Base-by-base conservation (phyloP, 257 asterid genomes). In the Penstemon newberryi region DNA sequence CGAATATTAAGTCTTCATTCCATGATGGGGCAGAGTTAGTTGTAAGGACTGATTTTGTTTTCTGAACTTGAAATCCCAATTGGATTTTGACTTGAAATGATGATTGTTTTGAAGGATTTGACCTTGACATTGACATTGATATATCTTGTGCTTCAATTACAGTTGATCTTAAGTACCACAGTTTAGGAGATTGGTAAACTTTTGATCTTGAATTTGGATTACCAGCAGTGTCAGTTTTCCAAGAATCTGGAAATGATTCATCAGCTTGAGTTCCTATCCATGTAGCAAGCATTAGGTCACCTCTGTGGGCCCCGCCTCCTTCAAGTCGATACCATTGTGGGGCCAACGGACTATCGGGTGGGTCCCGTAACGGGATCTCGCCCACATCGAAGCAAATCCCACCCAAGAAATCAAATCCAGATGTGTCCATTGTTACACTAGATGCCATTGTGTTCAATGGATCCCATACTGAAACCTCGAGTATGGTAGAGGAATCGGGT, bases 201-300 rank as follows among this genome's bases (percentile, higher is more conserved):
- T 89, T 91, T 1, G 98, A 83, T 52, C 77, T 75, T 10, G 94
- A 84, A 58, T 36, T 74, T 0, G 94, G 89, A 70, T 82, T 81
- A 37, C 83, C 82, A 0, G 87, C 85, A 0, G 89, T 81, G 13
- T 89, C 98, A 3, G 90, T 79, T 79, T 91, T 91, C 98, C 96
- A 91, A 3, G 98, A 94, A 19, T 91, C 94, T 0, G 95, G 86
- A 25, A 91, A 91, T 1, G 98, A 91, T 46, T 91, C 98, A 63
- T 91, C 98, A 6, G 96, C 95, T 56, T 89, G 98, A 3, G 96
- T 91, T 3, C 98, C 98, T 1, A 89, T 73, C 98, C 96, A 91
- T 18, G 98, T 78, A 79, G 98, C 96, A 5, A 91, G 94, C 96
- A 91, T 91, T 54, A 89, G 84, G 76, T 91, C 96, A 10, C 96